Base-by-base conservation (phyloP, 805 yeast genomes). In the Kodamaea hsintzibuensis region DNA sequence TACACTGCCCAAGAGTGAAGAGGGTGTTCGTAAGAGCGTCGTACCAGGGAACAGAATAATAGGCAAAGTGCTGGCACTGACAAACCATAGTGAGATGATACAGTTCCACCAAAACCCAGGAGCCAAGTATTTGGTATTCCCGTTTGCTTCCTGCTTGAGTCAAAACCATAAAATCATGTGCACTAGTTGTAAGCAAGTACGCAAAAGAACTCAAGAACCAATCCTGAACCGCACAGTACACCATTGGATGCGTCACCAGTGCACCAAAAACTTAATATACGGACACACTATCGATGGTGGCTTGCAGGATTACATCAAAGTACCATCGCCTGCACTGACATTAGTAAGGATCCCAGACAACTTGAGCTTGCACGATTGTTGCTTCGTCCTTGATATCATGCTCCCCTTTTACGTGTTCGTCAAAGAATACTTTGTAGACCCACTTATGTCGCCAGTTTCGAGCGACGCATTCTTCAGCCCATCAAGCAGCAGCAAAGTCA, bases 281-380 rank as follows among this genome's bases (percentile, higher is more conserved):
- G 79, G 79, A 1, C 52, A 50, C 10, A 69, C 69, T 47, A 47
- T 74, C 3, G 70, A 74, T 48, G 79, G 79, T 7, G 79, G 79
- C 2, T 57, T 75, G 16, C 78, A 74, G 57, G 77, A 74, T 44
- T 69, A 56, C 53, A 56, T 75, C 30, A 62, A 65, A 38, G 60
- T 74, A 2, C 59, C 59, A 7, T 47, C 58, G 43, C 71, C 76
- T 0, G 59, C 61, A 14, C 49, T 62, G 27, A 53, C 63, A 18
- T 58, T 74, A 43, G 58, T 74, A 10, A 56, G 55, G 16, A 53
- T 74, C 2, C 77, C 78, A 1, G 56, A 54, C 4, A 62, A 60
- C 46, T 62, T 74, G 10, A 67, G 73, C 44, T 56, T 68, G 19
- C 79, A 74, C 56, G 79, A 75, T 56, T 63, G 67, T 40, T 68